A percentile compares a stretch with the other conserved stretches of the same genome.
Evolutionary conservation across 139 green algal genomes (phyloP).

Genomic region (Zygnema circumcarinatum): DNA sequence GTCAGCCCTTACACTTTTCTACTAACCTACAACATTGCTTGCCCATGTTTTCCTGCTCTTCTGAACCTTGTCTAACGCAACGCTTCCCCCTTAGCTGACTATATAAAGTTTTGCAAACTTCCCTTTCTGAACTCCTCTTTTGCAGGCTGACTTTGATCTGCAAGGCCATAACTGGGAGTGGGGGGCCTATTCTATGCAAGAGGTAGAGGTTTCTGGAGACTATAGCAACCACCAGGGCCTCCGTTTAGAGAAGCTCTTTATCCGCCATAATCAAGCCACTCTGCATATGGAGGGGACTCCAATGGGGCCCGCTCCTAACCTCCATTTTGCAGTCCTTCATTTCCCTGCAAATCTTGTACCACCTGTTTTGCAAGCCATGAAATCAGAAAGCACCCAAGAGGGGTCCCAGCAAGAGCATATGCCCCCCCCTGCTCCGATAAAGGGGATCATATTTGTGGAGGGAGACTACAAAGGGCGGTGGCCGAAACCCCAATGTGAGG

Average conservation of each 20-base stretch:
- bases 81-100: too few species aligned
- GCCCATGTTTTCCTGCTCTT: too few species aligned
- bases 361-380: slow-evolving; percentile 50
- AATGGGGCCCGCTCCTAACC: slow-evolving; percentile 61
- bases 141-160: slow-evolving; percentile 60
- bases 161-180: slow-evolving; percentile 62
- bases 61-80: too few species aligned
- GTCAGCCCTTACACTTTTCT: too few species aligned
- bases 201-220: slow-evolving; percentile 41
- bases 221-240: slow-evolving; percentile 58
- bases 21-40: too few species aligned
- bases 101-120: too few species aligned
- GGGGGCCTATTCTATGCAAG: slow-evolving; percentile 60
- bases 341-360: slow-evolving; percentile 60
- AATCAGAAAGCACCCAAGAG: slow-evolving; percentile 19
- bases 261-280: slow-evolving; percentile 50
- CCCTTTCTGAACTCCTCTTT: too few species aligned
- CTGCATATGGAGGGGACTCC: slow-evolving; percentile 59
- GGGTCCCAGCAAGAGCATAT: not conserved
- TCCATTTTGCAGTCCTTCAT: slow-evolving; percentile 63
- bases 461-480: slow-evolving; percentile 42
- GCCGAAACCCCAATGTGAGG: slow-evolving; percentile 54
- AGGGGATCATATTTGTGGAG: slow-evolving; percentile 49
- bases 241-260: slow-evolving; percentile 50
- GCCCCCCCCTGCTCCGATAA: not conserved